Conservation (phyloP, 2,329 filamentous ascomycete species). For the Botrytis elliptica region DNA sequence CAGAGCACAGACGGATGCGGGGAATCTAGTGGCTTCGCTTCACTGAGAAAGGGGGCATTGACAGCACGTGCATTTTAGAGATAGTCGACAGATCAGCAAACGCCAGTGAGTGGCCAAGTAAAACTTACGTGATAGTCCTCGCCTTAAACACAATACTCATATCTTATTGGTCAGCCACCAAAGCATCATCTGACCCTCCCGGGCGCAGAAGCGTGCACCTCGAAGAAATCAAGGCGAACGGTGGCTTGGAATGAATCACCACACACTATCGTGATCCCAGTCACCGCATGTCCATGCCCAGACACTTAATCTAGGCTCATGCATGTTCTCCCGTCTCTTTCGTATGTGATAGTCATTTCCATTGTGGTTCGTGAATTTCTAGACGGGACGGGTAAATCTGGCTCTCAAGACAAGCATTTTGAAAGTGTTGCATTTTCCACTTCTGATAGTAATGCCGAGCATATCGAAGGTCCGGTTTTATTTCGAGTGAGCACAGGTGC, state of each 20-base stretch:
- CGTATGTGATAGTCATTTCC: neutral
- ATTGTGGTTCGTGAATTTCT: neutral
- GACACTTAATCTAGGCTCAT: constrained; percentile 3
- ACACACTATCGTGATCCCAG: neutral
- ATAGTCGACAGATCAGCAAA: neutral
- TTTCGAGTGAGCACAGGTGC: neutral
- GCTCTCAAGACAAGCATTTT: neutral
- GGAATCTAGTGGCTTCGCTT: neutral
- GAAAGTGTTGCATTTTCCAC: neutral
- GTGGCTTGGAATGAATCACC: constrained; percentile 8
- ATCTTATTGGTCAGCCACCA: neutral
- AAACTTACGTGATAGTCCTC: neutral
- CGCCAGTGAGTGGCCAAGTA: neutral
- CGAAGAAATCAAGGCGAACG: constrained; percentile 14
- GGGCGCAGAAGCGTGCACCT: neutral
- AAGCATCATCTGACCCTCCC: constrained; percentile 10
- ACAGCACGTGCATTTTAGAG: neutral
- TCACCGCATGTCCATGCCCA: constrained; percentile 12
- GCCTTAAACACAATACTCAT: neutral
- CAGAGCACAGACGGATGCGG: neutral
- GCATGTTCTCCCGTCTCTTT: constrained; percentile 12
- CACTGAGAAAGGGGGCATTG: neutral
- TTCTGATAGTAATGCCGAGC: neutral
- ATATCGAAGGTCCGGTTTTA: neutral
- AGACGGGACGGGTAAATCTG: neutral